Evolutionary conservation across 495 filamentous ascomycete genomes (phyloP).

Genomic region (Alectoria sarmentosa): DNA sequence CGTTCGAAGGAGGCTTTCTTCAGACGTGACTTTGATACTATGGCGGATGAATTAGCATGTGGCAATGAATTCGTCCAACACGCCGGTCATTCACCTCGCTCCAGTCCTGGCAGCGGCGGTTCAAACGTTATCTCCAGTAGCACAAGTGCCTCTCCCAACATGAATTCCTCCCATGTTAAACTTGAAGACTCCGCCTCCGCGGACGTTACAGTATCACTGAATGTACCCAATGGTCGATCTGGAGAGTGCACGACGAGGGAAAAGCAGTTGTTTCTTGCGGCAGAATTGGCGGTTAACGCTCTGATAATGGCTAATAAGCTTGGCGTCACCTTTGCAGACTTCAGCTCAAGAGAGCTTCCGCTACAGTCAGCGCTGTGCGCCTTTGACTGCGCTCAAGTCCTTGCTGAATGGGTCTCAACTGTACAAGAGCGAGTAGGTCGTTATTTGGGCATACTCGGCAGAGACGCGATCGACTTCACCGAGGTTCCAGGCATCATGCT

Average conservation of each 20-base stretch:
- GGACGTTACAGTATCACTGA: conserved; percentile 9
- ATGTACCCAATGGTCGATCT: conserved; percentile 34
- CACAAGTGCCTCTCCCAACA: conserved; percentile 4
- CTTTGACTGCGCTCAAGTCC: conserved; percentile 94
- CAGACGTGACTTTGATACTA: conserved; percentile 86
- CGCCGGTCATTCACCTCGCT: conserved; percentile 54
- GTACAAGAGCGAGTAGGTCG: conserved; percentile 90
- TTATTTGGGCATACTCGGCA: conserved; percentile 79
- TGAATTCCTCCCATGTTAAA: conserved; percentile 33
- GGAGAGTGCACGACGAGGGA: conserved; percentile 60
- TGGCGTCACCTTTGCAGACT: conserved; percentile 79
- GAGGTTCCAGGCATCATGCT: conserved; percentile 82
- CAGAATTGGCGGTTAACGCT: conserved; percentile 90
- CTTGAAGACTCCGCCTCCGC: conserved; percentile 8
- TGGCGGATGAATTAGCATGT: conserved; percentile 82
- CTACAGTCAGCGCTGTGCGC: conserved; percentile 88
- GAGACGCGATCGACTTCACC: conserved; percentile 66
- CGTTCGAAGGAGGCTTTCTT: conserved; percentile 91
- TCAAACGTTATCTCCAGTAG: conserved; percentile 7
- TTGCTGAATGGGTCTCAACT: conserved; percentile 93
- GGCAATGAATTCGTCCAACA: conserved; percentile 72
- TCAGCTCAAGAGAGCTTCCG: conserved; percentile 82
- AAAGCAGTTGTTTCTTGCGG: conserved; percentile 84
- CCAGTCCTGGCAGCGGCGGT: conserved; percentile 5
- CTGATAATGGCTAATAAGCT: conserved; percentile 84